Evolutionary conservation across 257 asterid species (phyloP).

Genomic region (Craterostigma plantagineum): DNA sequence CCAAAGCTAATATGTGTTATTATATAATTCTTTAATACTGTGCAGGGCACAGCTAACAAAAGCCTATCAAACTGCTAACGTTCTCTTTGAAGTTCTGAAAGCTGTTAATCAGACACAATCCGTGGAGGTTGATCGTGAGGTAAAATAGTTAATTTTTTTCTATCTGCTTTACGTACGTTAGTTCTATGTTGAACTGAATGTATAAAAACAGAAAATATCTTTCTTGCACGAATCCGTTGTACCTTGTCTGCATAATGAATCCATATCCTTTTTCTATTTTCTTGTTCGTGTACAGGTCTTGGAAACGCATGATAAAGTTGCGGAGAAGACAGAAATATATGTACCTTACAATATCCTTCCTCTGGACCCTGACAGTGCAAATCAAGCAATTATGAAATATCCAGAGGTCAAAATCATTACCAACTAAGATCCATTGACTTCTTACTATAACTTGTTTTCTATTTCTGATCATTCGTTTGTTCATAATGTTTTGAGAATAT

Average conservation of each 20-base stretch:
- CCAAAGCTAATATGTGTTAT: conserved; percentile 5
- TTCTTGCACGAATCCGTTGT: neutral
- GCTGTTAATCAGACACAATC: conserved; percentile 95
- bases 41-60: conserved; percentile 96
- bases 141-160: conserved; percentile 10
- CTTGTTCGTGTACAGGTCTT: conserved; percentile 31
- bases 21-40: conserved; percentile 14
- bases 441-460: conserved; percentile 2
- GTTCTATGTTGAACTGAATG: conserved; percentile 3
- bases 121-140: conserved; percentile 98
- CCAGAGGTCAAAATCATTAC: conserved; percentile 55
- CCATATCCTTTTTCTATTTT: neutral
- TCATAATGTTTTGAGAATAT: neutral
- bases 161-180: neutral
- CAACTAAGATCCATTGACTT: conserved; percentile 4
- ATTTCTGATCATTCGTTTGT: conserved; percentile 6
- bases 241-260: neutral
- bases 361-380: conserved; percentile 95
- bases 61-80: conserved; percentile 97
- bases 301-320: conserved; percentile 94
- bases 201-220: conserved; percentile 1
- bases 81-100: conserved; percentile 96
- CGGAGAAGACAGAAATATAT: conserved; percentile 91
- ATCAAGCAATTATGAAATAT: conserved; percentile 95
- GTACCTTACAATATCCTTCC: conserved; percentile 94